These are phyloP conservation scores for Panellus pusillus DNA, from an alignment of 768 basidiomycete genomes.

Conservation along the genomic window DNA sequence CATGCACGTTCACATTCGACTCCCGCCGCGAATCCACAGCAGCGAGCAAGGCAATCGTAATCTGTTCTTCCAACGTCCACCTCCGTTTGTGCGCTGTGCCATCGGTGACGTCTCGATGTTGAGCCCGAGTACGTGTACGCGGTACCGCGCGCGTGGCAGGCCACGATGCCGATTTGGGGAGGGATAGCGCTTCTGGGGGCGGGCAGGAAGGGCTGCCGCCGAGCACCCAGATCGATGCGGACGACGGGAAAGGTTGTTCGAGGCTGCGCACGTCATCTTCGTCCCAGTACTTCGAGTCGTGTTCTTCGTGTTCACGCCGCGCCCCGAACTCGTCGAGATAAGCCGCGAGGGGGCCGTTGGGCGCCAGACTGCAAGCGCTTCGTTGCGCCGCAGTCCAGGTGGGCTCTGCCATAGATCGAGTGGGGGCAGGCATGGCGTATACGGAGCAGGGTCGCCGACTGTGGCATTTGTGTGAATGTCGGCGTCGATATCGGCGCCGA, in stretches of 20 bases:
- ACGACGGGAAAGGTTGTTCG: constrained; percentile 26
- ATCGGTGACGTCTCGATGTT: not conserved
- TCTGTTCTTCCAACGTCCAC: constrained; percentile 25
- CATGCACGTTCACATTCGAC: not conserved
- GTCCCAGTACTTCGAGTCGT: no score
- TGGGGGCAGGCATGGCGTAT: not conserved
- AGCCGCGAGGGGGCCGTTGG: not conserved
- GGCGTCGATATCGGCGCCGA: not conserved
- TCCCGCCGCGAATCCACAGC: constrained; percentile 31
- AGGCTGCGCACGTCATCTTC: constrained; percentile 15
- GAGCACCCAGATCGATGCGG: constrained; percentile 27
- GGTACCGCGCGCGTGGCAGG: not conserved
- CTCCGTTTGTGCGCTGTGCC: not conserved
- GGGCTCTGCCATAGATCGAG: constrained; percentile 2
- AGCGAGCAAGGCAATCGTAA: constrained; percentile 30
- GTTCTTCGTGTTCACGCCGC: no score
- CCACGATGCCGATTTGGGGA: constrained; percentile 1
- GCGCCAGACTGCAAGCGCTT: constrained; percentile 13
- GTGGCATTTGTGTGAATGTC: not conserved
- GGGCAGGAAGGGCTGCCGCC: not conserved
- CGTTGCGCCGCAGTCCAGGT: constrained; percentile 3
- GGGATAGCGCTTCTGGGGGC: not conserved
- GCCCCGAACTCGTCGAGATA: not conserved
- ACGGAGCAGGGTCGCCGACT: not conserved
- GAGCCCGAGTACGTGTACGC: not conserved